phyloP scores from a whole-genome alignment of 148 eudicot genomes.

The Drosera capensis region DNA sequence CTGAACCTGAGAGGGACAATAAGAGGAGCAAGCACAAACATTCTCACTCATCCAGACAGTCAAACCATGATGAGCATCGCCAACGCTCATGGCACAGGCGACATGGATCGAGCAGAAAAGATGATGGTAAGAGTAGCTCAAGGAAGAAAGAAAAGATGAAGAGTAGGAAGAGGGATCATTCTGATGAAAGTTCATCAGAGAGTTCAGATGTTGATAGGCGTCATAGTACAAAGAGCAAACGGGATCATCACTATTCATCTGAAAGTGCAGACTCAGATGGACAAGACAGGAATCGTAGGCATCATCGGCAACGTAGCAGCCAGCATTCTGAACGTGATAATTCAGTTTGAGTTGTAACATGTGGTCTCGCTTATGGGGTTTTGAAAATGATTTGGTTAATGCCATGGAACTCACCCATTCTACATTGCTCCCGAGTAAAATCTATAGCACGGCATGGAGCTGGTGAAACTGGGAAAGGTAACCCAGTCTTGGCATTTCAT shows the following conservation, averaged over 20 bases:
- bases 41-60: conserved; percentile 15
- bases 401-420: too few species aligned
- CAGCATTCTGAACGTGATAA: background rate
- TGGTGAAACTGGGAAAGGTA: too few species aligned
- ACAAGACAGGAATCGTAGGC: background rate
- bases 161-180: background rate
- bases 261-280: background rate
- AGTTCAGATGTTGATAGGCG: background rate
- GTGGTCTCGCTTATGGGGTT: too few species aligned
- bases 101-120: background rate
- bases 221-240: background rate
- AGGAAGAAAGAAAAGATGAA: background rate
- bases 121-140: background rate
- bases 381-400: too few species aligned
- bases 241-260: background rate
- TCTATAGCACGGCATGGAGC: too few species aligned
- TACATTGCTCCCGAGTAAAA: too few species aligned
- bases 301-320: background rate
- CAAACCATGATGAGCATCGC: conserved; percentile 9
- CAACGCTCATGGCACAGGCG: background rate
- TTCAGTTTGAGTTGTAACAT: background rate
- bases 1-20: background rate
- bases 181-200: conserved; percentile 1
- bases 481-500: too few species aligned
- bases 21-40: conserved; percentile 16